These are phyloP conservation scores for Citrus maxima DNA, from an alignment of 345 rosid genomes.

Conservation along the genomic window DNA sequence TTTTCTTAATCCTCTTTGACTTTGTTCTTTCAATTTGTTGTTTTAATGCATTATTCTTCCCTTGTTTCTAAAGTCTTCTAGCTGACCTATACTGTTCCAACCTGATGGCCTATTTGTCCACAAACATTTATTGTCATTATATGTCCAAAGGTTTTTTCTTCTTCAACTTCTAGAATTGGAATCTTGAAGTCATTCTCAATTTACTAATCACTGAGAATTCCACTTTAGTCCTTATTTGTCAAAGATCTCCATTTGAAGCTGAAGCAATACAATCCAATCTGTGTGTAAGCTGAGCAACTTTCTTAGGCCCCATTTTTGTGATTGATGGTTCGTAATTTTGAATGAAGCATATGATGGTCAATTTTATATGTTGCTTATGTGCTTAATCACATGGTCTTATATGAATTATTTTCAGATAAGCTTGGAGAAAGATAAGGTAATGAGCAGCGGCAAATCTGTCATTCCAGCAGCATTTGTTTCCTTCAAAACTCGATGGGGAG, in stretches of 20 bases:
- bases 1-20: background rate
- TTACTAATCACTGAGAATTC: background rate
- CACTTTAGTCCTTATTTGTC: background rate
- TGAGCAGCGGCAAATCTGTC: slow-evolving; percentile 42
- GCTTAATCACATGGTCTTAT: background rate
- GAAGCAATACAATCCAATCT: background rate
- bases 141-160: background rate
- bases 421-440: slow-evolving; percentile 54
- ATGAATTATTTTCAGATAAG: slow-evolving; percentile 46
- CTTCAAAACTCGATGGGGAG: slow-evolving; percentile 87
- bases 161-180: background rate
- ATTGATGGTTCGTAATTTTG: background rate
- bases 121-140: background rate
- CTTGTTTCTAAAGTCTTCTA: background rate
- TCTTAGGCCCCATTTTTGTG: background rate
- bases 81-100: background rate
- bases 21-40: background rate
- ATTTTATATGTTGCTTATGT: background rate
- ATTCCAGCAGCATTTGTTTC: slow-evolving; percentile 90
- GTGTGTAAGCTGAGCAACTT: background rate
- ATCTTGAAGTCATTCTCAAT: too few species aligned
- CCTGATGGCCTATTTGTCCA: background rate
- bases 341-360: background rate
- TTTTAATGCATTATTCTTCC: background rate
- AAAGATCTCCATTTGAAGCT: background rate